Base-by-base conservation (phyloP, 306 rosid species). In the Acacia confusa region DNA sequence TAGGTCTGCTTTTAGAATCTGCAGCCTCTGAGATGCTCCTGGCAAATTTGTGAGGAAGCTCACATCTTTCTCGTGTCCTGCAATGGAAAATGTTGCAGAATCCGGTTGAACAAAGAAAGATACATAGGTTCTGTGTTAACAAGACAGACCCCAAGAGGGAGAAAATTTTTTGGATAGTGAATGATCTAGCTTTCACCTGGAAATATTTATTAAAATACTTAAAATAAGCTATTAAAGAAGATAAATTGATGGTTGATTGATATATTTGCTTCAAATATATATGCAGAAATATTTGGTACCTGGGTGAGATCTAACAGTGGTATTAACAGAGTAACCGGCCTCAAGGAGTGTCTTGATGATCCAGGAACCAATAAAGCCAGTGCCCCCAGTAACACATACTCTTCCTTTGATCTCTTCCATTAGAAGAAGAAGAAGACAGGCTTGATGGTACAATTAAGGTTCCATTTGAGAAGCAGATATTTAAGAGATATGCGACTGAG, bases 341-440 rank as follows among this genome's bases (percentile, higher is more conserved):
- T 81, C 57, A 70, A 87, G 87, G 30, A 87, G 85, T 34, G 63
- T 81, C 79, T 40, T 52, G 43, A 87, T 65, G 22, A 84, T 44
- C 89, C 87, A 84, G 30, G 87, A 87, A 24, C 82, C 85, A 43
- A 83, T 25, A 15, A 38, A 81, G 65, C 89, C 85, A 0, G 87
- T 78, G 4, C 87, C 89, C 10, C 87, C 84, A 0, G 89, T 86
- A 6, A 83, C 89, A 78, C 87, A 80, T 0, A 86, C 85, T 41
- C 67, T 64, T 3, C 87, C 89, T 47, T 73, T 65, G 4, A 47
- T 13, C 9, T 61, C 48, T 8, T 73, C 88, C 88, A 78, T 52
- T 52, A 1, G 9, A 10, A n/a, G 27, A 53, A 53, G 61, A 20
- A 53, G 27, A 7, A 20, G 25, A 7, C 25, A 17, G 27, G 24